A percentile compares a stretch with the other conserved stretches of the same genome.
phyloP scores from a whole-genome alignment of 139 green algal genomes.

The Ettlia oleoabundans region DNA sequence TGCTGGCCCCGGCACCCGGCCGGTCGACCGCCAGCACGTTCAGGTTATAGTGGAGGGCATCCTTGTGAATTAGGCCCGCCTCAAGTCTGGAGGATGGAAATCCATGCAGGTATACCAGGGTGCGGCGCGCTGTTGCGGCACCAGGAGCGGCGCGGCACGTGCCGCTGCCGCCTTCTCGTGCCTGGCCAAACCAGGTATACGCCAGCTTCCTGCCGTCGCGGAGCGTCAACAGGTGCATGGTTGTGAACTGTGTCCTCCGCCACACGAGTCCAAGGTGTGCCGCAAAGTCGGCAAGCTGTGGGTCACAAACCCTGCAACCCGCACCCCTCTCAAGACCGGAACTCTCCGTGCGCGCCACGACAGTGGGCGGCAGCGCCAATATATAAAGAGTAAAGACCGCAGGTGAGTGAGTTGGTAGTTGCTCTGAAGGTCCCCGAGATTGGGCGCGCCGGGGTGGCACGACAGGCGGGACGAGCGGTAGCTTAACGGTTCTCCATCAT shows the following conservation, averaged over 20 bases:
- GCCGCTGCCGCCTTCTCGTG: neutral
- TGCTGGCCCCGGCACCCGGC: slow-evolving; percentile 16
- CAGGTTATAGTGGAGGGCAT: neutral
- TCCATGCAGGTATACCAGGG: slow-evolving; percentile 28
- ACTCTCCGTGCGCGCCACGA: too few species aligned
- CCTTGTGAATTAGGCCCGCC: neutral
- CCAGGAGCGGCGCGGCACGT: neutral
- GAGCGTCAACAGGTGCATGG: neutral
- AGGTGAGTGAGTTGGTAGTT: too few species aligned
- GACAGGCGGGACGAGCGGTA: too few species aligned
- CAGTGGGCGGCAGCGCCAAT: too few species aligned
- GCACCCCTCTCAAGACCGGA: too few species aligned
- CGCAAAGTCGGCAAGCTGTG: neutral
- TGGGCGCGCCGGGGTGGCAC: too few species aligned
- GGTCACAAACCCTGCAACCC: too few species aligned
- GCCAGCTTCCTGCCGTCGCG: neutral
- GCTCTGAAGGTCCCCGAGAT: too few species aligned
- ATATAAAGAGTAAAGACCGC: too few species aligned
- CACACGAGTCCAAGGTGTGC: neutral
- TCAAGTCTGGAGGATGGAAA: slow-evolving; percentile 17
- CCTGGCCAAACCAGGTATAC: neutral
- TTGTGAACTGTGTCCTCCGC: neutral
- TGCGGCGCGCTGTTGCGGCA: neutral
- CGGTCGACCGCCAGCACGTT: slow-evolving; percentile 30
- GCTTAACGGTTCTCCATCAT: too few species aligned